phyloP scores from a whole-genome alignment of 805 yeast species.

The Sugiyamaella marilandica region DNA sequence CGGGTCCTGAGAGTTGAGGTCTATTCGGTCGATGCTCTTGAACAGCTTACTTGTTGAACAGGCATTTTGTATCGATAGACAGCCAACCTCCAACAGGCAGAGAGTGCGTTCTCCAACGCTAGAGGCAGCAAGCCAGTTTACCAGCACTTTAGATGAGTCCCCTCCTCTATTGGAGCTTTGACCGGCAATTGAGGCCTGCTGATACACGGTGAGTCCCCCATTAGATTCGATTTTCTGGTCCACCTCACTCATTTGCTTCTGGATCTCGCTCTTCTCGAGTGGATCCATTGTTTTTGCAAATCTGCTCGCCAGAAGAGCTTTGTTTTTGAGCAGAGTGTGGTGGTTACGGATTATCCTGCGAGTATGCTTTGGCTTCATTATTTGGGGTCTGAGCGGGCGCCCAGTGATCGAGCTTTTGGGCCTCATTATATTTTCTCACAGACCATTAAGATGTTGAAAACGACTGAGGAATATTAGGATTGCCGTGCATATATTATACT shows the following conservation, averaged over 20 bases:
- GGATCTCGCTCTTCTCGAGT: constrained; percentile 24
- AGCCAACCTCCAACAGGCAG: constrained; percentile 76
- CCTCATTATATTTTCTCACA: not conserved
- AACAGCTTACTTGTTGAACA: constrained; percentile 60
- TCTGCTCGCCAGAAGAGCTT: constrained; percentile 24
- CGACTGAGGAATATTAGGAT: no score
- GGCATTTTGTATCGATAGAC: constrained; percentile 60
- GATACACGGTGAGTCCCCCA: constrained; percentile 80
- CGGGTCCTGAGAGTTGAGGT: constrained; percentile 73
- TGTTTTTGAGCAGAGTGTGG: constrained; percentile 63
- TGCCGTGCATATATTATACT: no score
- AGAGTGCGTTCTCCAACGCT: not conserved
- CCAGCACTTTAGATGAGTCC: constrained; percentile 77
- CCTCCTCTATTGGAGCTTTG: constrained; percentile 79
- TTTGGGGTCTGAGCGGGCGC: constrained; percentile 23
- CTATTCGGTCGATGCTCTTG: constrained; percentile 56
- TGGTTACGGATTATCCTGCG: constrained; percentile 72
- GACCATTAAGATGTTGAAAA: no score
- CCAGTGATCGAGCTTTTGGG: constrained; percentile 35
- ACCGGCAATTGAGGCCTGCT: constrained; percentile 79
- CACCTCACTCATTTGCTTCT: constrained; percentile 44
- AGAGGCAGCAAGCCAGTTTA: constrained; percentile 54
- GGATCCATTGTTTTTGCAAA: constrained; percentile 18
- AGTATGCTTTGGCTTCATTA: constrained; percentile 35
- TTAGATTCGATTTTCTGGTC: constrained; percentile 55